These are phyloP conservation scores for Posidonia oceanica DNA, from an alignment of 116 monocot species.

Conservation along the genomic window DNA sequence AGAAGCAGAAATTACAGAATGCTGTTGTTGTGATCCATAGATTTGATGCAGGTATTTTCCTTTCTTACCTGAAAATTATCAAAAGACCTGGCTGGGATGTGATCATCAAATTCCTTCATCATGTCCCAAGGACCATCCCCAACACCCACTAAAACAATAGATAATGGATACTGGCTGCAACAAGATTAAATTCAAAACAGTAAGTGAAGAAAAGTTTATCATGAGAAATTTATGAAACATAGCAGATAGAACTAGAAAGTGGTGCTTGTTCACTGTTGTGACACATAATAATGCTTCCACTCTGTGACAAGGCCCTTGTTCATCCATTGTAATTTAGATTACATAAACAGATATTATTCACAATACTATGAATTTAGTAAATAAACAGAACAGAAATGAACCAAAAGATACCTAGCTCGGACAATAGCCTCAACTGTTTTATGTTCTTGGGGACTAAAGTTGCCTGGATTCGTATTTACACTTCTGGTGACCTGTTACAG, in stretches of 20 bases:
- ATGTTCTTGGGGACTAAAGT: conserved; percentile 17
- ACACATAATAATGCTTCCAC: too few relatives aligned
- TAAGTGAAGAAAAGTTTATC: not conserved
- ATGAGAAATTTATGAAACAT: not conserved
- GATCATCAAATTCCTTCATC: conserved; percentile 70
- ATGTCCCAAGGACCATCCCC: conserved; percentile 61
- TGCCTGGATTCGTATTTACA: conserved; percentile 10
- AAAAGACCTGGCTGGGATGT: conserved; percentile 51
- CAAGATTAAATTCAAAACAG: not conserved
- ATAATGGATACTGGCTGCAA: conserved; percentile 46
- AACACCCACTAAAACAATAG: conserved; percentile 63
- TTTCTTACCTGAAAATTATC: conserved; percentile 56
- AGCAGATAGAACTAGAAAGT: too few relatives aligned
- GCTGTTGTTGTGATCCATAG: not conserved
- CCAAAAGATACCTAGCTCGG: conserved; percentile 12
- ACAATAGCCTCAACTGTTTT: conserved; percentile 21
- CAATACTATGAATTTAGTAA: not conserved
- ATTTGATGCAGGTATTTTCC: not conserved
- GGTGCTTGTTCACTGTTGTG: too few relatives aligned
- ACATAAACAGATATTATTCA: too few relatives aligned
- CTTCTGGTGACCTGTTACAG: conserved; percentile 18
- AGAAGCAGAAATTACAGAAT: not conserved
- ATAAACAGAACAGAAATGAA: not conserved
- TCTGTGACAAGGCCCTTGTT: not conserved
- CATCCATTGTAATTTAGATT: not conserved